Conservation (phyloP, 164 flowering plant genomes). For the Annona squamosa region DNA sequence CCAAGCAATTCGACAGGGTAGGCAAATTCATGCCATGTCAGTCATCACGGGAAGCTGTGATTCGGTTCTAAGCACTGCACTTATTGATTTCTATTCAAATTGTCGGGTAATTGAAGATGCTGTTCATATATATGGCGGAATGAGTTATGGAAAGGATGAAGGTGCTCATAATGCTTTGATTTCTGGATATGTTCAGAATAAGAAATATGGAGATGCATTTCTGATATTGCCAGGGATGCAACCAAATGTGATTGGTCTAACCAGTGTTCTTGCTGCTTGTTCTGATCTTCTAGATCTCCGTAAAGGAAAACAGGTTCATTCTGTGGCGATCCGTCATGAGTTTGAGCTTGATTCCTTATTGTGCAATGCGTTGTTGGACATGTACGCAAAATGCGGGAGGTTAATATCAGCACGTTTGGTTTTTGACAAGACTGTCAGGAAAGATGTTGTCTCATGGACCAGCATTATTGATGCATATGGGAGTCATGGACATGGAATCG, state of each 20-base stretch:
- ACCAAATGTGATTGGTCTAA: conserved; percentile 40
- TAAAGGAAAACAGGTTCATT: conserved; percentile 47
- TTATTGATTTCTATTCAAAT: conserved; percentile 39
- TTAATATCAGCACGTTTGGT: conserved; percentile 20
- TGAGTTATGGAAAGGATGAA: conserved; percentile 28
- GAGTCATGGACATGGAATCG: conserved; percentile 36
- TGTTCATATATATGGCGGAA: conserved; percentile 21
- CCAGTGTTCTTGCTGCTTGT: conserved; percentile 46
- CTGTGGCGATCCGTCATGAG: conserved; percentile 34
- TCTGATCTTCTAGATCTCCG: conserved; percentile 36
- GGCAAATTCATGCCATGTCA: conserved; percentile 42
- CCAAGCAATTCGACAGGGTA: conserved; percentile 32
- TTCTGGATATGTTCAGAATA: conserved; percentile 37
- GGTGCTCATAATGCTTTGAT: conserved; percentile 41
- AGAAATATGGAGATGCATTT: conserved; percentile 30
- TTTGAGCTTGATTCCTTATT: conserved; percentile 34
- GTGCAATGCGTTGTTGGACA: conserved; percentile 38
- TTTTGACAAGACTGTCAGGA: conserved; percentile 27
- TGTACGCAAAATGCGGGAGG: conserved; percentile 55
- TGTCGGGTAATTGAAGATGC: conserved; percentile 32
- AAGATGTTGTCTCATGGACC: conserved; percentile 47
- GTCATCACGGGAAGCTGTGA: conserved; percentile 30
- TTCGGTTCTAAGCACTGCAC: conserved; percentile 40
- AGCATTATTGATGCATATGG: conserved; percentile 45
- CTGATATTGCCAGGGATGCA: conserved; percentile 25